These are phyloP conservation scores for Raphidocelis subcapitata DNA, from an alignment of 139 green algal species.

Conservation along the genomic window DNA sequence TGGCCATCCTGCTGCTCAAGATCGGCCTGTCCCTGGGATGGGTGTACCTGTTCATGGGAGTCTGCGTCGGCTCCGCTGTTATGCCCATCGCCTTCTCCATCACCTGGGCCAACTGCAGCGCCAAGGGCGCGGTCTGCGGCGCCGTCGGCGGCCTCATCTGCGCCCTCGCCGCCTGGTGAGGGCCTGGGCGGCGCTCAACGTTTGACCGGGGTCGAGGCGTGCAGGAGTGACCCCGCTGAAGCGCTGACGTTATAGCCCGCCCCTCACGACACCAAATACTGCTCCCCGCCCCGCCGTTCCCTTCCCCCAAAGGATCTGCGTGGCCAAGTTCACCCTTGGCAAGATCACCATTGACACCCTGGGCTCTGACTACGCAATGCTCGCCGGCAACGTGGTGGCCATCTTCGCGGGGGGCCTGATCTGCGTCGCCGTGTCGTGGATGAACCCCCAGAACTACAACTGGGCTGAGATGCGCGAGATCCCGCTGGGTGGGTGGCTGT, in stretches of 20 bases:
- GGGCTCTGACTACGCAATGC: constrained; percentile 81
- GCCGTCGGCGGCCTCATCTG: constrained; percentile 50
- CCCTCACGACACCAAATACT: too few species aligned
- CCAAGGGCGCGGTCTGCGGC: constrained; percentile 67
- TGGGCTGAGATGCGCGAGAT: constrained; percentile 35
- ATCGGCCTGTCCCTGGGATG: constrained; percentile 73
- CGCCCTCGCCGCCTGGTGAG: constrained; percentile 69
- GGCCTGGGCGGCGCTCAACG: too few species aligned
- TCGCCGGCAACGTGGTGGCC: constrained; percentile 82
- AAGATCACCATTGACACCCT: constrained; percentile 53
- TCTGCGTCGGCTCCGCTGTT: constrained; percentile 89
- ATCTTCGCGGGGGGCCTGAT: constrained; percentile 72
- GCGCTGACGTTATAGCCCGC: too few species aligned
- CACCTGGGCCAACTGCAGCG: constrained; percentile 75
- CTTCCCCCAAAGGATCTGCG: too few species aligned
- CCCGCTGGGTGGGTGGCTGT: too few species aligned
- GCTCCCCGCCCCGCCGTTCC: too few species aligned
- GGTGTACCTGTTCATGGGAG: constrained; percentile 85
- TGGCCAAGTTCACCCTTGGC: constrained; percentile 34
- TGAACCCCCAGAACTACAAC: constrained; percentile 54
- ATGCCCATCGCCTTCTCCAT: constrained; percentile 67
- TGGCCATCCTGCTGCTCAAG: constrained; percentile 82
- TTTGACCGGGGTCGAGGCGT: too few species aligned
- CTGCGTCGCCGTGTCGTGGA: constrained; percentile 55
- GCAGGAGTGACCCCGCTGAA: too few species aligned